Base-by-base conservation (phyloP, 2,329 filamentous ascomycete genomes). In the Neoascochyta sp. region DNA sequence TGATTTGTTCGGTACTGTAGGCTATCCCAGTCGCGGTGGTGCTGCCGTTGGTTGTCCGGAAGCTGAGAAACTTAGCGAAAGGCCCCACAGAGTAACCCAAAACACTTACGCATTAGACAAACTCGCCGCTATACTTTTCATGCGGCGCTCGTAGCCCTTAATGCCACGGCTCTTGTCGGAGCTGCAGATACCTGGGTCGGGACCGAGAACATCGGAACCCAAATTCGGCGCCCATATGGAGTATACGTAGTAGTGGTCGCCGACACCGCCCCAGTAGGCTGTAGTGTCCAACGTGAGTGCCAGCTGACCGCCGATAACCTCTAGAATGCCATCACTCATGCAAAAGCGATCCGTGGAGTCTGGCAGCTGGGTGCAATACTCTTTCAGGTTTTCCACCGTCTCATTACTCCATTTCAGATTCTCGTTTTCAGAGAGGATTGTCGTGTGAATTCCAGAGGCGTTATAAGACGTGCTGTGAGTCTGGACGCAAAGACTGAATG, bases 71-170 rank as follows among this genome's bases (percentile, higher is more conserved):
- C 5, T 29, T 8, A 29, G 27, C 16, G 9, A 7, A 14, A 6
- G 11, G n/a, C n/a, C n/a, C n/a, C n/a, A n/a, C n/a, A n/a, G n/a
- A n/a, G n/a, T n/a, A n/a, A n/a, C n/a, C n/a, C n/a, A n/a, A n/a
- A n/a, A n/a, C n/a, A 19, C 16, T 27, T 13, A 27, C 25, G 16
- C 8, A 9, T 27, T 27, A 13, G 25, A 19, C 9, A 27, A 13
- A 12, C 25, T 27, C 5, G 16, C n/a, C 13, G 25, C 25, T 13
- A 27, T 27, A 9, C n/a, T 27, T 3, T 27, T 20, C n/a, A 27
- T 27, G 25, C 16, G 25, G 10, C 9, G 16, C 16, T 27, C 25
- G 16, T 20, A 20, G 7, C 25, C 25, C 11, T 19, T 20, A 9
- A 27, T 27, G n/a, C 16, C 25, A 27, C n/a, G n/a, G n/a, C 12